phyloP scores from a whole-genome alignment of 2,329 filamentous ascomycete species.

The Graphilbum sp. region DNA sequence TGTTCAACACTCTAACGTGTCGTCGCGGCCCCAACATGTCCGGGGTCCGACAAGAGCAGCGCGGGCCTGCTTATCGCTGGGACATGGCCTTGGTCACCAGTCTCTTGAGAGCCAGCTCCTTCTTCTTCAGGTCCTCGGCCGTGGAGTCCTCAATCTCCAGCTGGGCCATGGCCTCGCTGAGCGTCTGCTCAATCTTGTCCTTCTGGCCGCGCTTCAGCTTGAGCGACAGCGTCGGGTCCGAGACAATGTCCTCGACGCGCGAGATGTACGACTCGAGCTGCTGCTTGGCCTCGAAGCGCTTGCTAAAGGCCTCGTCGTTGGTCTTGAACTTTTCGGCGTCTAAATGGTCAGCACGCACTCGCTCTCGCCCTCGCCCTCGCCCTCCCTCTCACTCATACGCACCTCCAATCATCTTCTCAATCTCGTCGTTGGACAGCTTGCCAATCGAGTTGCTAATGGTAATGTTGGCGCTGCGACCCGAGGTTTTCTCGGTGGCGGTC shows the following conservation, averaged over 20 bases:
- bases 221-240: slow-evolving; percentile 84
- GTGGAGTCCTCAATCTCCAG: slow-evolving; percentile 87
- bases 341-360: too few relatives aligned
- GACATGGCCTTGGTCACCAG: slow-evolving; percentile 97
- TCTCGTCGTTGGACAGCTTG: slow-evolving; percentile 87
- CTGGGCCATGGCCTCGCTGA: slow-evolving; percentile 93
- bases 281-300: slow-evolving; percentile 98
- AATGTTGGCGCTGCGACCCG: slow-evolving; percentile 95
- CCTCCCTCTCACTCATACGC: too few relatives aligned
- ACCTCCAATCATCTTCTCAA: slow-evolving; percentile 94
- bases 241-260: slow-evolving; percentile 97
- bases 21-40: too few relatives aligned
- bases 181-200: slow-evolving; percentile 97
- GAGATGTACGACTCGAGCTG: slow-evolving; percentile 98
- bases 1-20: too few relatives aligned
- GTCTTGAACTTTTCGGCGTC: slow-evolving; percentile 98
- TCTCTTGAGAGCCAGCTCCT: slow-evolving; percentile 95
- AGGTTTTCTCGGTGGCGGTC: slow-evolving; percentile 97
- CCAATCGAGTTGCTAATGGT: slow-evolving; percentile 99
- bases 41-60: too few relatives aligned
- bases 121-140: slow-evolving; percentile 97
- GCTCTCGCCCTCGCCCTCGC: too few relatives aligned
- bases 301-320: slow-evolving; percentile 96
- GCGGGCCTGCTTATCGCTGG: slow-evolving; percentile 47
- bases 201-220: slow-evolving; percentile 99